Conservation (phyloP, 768 basidiomycete species). For the Lentinula lateritia region DNA sequence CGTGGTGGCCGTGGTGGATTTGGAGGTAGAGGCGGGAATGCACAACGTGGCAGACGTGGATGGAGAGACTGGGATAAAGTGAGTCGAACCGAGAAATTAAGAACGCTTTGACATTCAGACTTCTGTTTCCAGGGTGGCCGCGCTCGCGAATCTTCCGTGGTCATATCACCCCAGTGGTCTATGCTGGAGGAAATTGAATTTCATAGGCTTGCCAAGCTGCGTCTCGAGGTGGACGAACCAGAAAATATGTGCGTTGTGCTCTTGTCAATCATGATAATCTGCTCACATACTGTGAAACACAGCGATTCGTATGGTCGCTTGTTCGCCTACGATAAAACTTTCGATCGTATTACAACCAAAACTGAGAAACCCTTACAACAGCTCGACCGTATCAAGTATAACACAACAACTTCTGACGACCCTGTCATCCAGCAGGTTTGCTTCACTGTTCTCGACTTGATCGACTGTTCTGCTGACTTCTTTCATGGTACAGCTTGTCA, state of each 20-base stretch:
- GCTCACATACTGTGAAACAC: conserved; percentile 8
- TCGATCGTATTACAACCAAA: conserved; percentile 93
- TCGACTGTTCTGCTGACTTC: conserved; percentile 1
- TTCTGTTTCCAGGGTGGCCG: conserved; percentile 56
- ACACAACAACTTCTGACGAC: conserved; percentile 96
- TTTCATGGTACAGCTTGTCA: conserved; percentile 53
- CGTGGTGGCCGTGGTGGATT: conserved; percentile 44
- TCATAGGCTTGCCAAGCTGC: conserved; percentile 82
- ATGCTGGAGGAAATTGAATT: conserved; percentile 98
- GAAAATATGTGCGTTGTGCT: conserved; percentile 70
- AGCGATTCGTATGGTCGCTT: conserved; percentile 88
- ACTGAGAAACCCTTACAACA: conserved; percentile 86
- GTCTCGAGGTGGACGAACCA: conserved; percentile 90
- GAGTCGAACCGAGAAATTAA: conserved; percentile 9
- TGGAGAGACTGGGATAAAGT: conserved; percentile 98
- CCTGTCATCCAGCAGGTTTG: conserved; percentile 88
- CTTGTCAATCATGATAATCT: background rate
- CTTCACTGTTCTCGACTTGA: conserved; percentile 2
- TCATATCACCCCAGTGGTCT: conserved; percentile 88
- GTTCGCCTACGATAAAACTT: conserved; percentile 89
- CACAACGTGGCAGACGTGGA: conserved; percentile 58
- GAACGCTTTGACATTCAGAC: background rate
- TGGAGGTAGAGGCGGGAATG: conserved; percentile 31
- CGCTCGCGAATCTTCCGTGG: conserved; percentile 87
- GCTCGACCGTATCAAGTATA: conserved; percentile 93